A percentile compares a stretch with the other conserved stretches of the same genome.
Conservation (phyloP, 306 rosid genomes). For the Cicer judaicum region DNA sequence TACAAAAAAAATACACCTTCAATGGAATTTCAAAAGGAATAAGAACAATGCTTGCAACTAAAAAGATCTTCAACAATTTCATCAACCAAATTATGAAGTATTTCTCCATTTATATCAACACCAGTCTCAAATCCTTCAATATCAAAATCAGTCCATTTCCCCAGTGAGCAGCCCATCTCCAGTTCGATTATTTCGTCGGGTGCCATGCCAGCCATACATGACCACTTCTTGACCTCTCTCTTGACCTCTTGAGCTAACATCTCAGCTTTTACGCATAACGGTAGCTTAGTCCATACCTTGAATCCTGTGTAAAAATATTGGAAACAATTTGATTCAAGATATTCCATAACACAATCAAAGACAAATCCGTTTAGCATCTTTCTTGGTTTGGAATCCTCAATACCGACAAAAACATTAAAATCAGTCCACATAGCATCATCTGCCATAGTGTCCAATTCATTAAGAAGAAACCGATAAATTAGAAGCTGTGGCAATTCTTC, state of each 20-base stretch:
- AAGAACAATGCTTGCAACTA: conserved; percentile 42
- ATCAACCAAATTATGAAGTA: conserved; percentile 66
- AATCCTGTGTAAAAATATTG: conserved; percentile 57
- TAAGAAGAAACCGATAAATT: conserved; percentile 47
- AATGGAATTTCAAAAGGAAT: conserved; percentile 32
- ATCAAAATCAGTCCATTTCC: conserved; percentile 78
- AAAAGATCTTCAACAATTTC: conserved; percentile 67
- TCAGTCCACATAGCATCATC: conserved; percentile 48
- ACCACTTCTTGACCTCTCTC: conserved; percentile 65
- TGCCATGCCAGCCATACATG: conserved; percentile 59
- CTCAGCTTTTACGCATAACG: conserved; percentile 44
- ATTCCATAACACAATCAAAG: conserved; percentile 73
- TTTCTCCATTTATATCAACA: conserved; percentile 57
- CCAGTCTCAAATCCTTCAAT: conserved; percentile 79
- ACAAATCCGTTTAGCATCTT: conserved; percentile 58
- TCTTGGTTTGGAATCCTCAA: conserved; percentile 48
- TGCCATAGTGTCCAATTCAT: conserved; percentile 58
- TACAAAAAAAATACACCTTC: conserved; percentile 52
- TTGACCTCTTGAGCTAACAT: conserved; percentile 57
- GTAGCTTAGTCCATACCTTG: conserved; percentile 55
- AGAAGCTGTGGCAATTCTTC: conserved; percentile 51
- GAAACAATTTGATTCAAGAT: conserved; percentile 60
- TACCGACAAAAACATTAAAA: conserved; percentile 30
- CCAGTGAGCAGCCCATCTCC: conserved; percentile 82
- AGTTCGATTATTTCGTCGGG: conserved; percentile 78